phyloP scores from a whole-genome alignment of 805 yeast species.

The Saccharomycopsis lassenensis region DNA sequence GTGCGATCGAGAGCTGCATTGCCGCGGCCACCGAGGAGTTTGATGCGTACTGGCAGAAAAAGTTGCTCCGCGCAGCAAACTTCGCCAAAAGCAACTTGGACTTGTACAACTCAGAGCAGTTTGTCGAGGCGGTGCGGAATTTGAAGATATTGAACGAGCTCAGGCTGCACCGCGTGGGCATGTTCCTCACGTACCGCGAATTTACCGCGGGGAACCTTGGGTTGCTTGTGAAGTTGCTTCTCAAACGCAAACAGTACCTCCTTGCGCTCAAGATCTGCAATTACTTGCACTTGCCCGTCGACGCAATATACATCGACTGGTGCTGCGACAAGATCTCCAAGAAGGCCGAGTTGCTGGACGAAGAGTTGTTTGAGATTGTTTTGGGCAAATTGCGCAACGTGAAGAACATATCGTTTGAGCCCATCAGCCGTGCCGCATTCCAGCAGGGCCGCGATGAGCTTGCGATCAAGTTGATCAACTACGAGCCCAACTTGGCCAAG shows the following conservation, averaged over 20 bases:
- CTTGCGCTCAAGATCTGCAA: constrained; percentile 54
- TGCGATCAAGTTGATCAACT: constrained; percentile 53
- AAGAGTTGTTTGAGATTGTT: constrained; percentile 41
- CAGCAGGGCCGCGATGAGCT: constrained; percentile 72
- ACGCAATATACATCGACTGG: constrained; percentile 64
- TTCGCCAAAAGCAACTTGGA: constrained; percentile 68
- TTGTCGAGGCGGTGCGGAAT: constrained; percentile 49
- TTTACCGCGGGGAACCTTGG: constrained; percentile 37
- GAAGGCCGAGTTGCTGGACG: constrained; percentile 46
- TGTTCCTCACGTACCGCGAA: constrained; percentile 54
- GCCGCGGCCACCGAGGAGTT: constrained; percentile 70
- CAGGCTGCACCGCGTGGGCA: constrained; percentile 52
- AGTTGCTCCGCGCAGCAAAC: constrained; percentile 65
- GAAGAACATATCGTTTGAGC: constrained; percentile 41
- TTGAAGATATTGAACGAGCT: constrained; percentile 63
- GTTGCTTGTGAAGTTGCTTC: constrained; percentile 39
- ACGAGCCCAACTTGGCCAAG: constrained; percentile 53
- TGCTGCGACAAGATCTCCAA: constrained; percentile 57
- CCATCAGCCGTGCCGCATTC: constrained; percentile 53
- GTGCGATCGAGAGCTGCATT: constrained; percentile 64
- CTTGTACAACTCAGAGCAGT: constrained; percentile 45
- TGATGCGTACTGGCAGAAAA: constrained; percentile 70
- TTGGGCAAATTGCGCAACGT: constrained; percentile 32
- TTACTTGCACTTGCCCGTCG: constrained; percentile 35
- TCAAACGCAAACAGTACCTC: constrained; percentile 47